phyloP scores from a whole-genome alignment of 225 moss, liverwort and hornwort species.

The Lunularia cruciata region DNA sequence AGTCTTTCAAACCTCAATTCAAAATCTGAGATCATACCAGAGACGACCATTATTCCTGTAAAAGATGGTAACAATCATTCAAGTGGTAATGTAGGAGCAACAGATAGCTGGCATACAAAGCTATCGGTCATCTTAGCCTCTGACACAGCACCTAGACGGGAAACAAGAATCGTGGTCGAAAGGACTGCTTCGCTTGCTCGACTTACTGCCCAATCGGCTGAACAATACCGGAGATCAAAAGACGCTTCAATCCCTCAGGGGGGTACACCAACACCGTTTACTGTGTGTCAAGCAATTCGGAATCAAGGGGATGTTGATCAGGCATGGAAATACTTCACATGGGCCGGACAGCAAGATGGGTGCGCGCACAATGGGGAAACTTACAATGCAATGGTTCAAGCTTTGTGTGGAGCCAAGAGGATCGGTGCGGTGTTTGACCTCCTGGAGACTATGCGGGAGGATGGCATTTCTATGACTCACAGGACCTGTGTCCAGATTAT shows the following conservation, averaged over 20 bases:
- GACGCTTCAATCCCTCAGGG: not conserved
- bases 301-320: slow-evolving; percentile 5
- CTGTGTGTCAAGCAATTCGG: not conserved
- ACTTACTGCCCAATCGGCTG: not conserved
- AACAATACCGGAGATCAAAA: not conserved
- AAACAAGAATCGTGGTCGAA: not conserved
- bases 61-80: not conserved
- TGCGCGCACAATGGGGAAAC: slow-evolving; percentile 6
- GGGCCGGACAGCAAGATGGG: slow-evolving; percentile 22
- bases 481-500: slow-evolving; percentile 1
- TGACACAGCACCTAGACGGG: not conserved
- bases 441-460: slow-evolving; percentile 14
- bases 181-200: no score
- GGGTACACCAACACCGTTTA: not conserved
- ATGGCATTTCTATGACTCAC: not conserved
- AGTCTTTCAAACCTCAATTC: not conserved
- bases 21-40: not conserved
- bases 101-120: slow-evolving; percentile 6
- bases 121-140: slow-evolving; percentile 5
- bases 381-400: slow-evolving; percentile 25
- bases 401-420: slow-evolving; percentile 1
- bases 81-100: not conserved
- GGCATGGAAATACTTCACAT: slow-evolving; percentile 25
- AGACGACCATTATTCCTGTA: not conserved
- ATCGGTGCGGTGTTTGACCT: slow-evolving; percentile 4